A percentile compares a stretch with the other conserved stretches of the same genome.
Conservation (phyloP, 352 stramenopile genomes). For the Phytophthora ramorum region DNA sequence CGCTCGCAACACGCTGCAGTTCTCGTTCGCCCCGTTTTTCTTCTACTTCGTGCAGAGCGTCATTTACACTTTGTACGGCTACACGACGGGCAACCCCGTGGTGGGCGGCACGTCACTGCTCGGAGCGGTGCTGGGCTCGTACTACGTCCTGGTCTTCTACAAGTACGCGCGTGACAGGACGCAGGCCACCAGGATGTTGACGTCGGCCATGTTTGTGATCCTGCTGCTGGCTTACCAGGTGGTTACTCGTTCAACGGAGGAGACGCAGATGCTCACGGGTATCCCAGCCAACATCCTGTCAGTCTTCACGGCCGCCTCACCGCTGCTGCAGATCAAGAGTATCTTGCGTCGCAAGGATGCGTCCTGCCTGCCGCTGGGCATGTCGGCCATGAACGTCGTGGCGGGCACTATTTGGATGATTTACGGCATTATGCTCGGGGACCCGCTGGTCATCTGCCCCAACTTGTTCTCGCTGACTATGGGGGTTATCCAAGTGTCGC, state of each 20-base stretch:
- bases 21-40: conserved; percentile 83
- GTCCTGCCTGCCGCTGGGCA: conserved; percentile 74
- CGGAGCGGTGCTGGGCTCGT: conserved; percentile 58
- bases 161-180: conserved; percentile 56
- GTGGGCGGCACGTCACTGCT: conserved; percentile 68
- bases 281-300: conserved; percentile 79
- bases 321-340: conserved; percentile 70
- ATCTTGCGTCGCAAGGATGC: conserved; percentile 74
- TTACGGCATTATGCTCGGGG: conserved; percentile 73
- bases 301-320: conserved; percentile 72
- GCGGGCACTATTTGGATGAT: conserved; percentile 67
- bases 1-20: conserved; percentile 75
- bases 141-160: conserved; percentile 82
- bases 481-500: conserved; percentile 73
- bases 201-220: conserved; percentile 55
- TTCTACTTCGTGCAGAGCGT: conserved; percentile 87
- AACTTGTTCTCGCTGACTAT: conserved; percentile 78
- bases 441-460: conserved; percentile 70
- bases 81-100: conserved; percentile 63
- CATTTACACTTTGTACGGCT: conserved; percentile 84
- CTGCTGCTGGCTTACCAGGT: conserved; percentile 62
- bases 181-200: conserved; percentile 50
- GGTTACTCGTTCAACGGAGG: conserved; percentile 42
- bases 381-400: conserved; percentile 85
- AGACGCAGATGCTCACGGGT: conserved; percentile 72